Conservation (phyloP, 108 stramenopile species). For the Fragilariopsis cylindrus region DNA sequence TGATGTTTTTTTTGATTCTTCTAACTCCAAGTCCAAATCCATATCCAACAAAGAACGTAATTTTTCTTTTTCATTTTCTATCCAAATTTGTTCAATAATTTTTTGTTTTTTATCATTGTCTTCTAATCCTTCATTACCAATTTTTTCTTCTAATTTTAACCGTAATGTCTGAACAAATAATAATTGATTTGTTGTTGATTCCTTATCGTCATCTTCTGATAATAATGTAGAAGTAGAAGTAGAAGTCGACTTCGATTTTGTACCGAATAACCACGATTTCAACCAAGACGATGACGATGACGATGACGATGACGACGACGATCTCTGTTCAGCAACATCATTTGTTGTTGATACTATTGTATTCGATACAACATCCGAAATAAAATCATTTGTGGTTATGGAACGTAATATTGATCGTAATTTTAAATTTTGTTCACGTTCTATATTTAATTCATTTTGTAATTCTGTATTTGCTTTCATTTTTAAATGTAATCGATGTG, state of each 20-base stretch:
- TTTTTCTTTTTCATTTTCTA: slow-evolving; percentile 14
- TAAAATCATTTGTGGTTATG: slow-evolving; percentile 1
- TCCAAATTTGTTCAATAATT: slow-evolving; percentile 14
- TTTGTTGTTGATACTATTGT: neutral
- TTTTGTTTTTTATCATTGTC: slow-evolving; percentile 7
- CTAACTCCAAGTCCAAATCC: too few relatives aligned
- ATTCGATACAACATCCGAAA: slow-evolving; percentile 10
- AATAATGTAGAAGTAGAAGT: neutral
- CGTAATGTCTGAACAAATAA: neutral
- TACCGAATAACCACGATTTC: neutral
- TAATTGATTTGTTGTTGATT: neutral
- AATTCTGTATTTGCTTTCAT: slow-evolving; percentile 11
- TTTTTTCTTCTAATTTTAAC: neutral
- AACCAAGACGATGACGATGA: neutral
- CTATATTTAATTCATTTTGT: slow-evolving; percentile 8
- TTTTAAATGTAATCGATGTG: slow-evolving; percentile 27
- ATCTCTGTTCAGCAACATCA: neutral
- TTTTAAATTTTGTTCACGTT: neutral
- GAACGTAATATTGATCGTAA: slow-evolving; percentile 11
- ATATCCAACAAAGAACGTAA: too few relatives aligned
- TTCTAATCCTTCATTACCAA: slow-evolving; percentile 14
- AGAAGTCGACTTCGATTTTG: neutral
- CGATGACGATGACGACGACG: neutral
- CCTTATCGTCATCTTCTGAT: neutral
- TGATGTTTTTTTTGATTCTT: too few relatives aligned